Conservation (phyloP, 139 green algal species). For the Pseudopediastrum boryanum region DNA sequence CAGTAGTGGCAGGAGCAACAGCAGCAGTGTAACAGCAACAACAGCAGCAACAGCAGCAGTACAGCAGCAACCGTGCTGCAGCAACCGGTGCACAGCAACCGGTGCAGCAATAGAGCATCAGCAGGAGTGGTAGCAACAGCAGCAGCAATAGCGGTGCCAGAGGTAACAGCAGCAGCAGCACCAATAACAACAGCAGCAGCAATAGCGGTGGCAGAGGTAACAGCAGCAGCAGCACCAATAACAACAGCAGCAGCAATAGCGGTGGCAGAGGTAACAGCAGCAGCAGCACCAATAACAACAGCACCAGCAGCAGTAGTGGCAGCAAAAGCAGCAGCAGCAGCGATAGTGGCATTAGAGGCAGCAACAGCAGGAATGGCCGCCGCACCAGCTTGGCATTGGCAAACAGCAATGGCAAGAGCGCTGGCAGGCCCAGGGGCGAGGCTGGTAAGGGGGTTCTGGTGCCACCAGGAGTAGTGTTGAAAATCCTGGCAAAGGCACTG, state of each 20-base stretch:
- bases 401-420: background rate
- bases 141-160: background rate
- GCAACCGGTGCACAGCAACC: background rate
- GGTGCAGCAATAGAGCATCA: background rate
- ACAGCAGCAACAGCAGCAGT: background rate
- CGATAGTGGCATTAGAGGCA: background rate
- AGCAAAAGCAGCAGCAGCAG: background rate
- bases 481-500: too few species aligned
- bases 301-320: background rate
- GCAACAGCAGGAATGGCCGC: background rate
- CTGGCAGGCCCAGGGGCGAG: too few species aligned
- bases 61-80: background rate
- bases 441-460: too few species aligned
- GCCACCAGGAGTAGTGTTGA: too few species aligned
- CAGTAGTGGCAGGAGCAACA: background rate
- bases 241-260: background rate
- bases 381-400: background rate
- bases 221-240: background rate
- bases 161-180: constrained; percentile 5
- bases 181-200: background rate
- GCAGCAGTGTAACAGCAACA: background rate
- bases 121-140: background rate
- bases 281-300: background rate
- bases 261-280: background rate
- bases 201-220: too few species aligned